Evolutionary conservation across 73 alveolate species (phyloP).

Genomic region (Tetrahymena elliotti): DNA sequence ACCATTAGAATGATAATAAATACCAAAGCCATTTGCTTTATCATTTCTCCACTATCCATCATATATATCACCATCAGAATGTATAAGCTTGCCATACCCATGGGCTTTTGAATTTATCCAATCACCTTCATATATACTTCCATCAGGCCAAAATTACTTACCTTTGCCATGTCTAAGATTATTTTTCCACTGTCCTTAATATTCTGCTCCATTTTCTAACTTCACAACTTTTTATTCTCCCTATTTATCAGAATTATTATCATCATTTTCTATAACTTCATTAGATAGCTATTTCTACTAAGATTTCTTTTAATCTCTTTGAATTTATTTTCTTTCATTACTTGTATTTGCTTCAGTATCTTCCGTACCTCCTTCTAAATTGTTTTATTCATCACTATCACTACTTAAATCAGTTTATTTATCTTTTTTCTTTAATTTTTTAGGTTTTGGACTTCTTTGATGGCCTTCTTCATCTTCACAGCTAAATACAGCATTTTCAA

Average conservation of each 20-base stretch:
- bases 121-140: conserved; percentile 54
- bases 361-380: not conserved
- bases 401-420: not conserved
- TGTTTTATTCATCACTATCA: not conserved
- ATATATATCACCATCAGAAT: conserved; percentile 54
- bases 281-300: not conserved
- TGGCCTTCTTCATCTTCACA: not conserved
- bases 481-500: not conserved
- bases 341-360: not conserved
- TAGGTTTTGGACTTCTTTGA: not conserved
- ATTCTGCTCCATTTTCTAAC: conserved; percentile 57
- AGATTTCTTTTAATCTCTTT: not conserved
- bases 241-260: not conserved
- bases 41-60: conserved; percentile 56
- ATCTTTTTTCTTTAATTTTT: not conserved
- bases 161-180: conserved; percentile 73
- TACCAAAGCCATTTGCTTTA: conserved; percentile 74
- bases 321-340: not conserved
- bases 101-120: conserved; percentile 35
- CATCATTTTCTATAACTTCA: not conserved
- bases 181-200: conserved; percentile 73
- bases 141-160: conserved; percentile 58
- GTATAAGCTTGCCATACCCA: conserved; percentile 21
- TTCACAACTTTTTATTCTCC: not conserved
- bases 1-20: conserved; percentile 35